Base-by-base conservation (phyloP, 257 asterid species). In the Echium plantagineum region DNA sequence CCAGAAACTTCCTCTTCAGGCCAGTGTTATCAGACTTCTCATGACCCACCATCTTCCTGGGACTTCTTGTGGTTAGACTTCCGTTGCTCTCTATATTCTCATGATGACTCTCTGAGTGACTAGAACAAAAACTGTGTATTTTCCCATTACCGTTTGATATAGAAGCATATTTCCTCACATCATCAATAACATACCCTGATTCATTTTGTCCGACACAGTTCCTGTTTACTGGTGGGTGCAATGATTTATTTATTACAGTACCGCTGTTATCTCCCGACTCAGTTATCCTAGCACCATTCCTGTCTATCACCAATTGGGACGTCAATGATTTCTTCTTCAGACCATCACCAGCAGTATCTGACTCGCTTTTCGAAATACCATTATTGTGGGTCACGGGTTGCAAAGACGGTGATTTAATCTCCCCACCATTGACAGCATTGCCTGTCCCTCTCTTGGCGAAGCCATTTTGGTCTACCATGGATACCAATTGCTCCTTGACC, bases 1-100 rank as follows among this genome's bases (percentile, higher is more conserved):
- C 73, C 42, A 62, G 69, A 21, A 58, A 69, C 75, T 85, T 86
- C 79, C 86, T 89, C 79, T 86, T 93, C 81, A 71, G 69, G 64
- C 77, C 56, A 19, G 80, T 65, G 72, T 65, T 65, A 61, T 66
- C 74, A 55, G 63, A 66, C 54, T 71, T 59, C 57, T 57, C 57
- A 55, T 62, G 72, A 65, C 65, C 74, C 48, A 61, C 51, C 72
- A 72, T 70, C 71, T 65, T 72, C 67, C 57, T 32, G 26, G 73
- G 63, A 56, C 52, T 65, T 17, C 20, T 62, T 10, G 71, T 63
- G 58, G 66, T 62, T 59, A 64, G 42, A 18, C 15, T 66, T 55
- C 35, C 66, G 60, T 64, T 64, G 19, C 35, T 51, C 52, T 66
- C 75, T 73, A 68, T 72, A 55, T 58, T 73, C 67, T 65, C 75